phyloP scores from a whole-genome alignment of 345 rosid species.

The Gossypium turneri region DNA sequence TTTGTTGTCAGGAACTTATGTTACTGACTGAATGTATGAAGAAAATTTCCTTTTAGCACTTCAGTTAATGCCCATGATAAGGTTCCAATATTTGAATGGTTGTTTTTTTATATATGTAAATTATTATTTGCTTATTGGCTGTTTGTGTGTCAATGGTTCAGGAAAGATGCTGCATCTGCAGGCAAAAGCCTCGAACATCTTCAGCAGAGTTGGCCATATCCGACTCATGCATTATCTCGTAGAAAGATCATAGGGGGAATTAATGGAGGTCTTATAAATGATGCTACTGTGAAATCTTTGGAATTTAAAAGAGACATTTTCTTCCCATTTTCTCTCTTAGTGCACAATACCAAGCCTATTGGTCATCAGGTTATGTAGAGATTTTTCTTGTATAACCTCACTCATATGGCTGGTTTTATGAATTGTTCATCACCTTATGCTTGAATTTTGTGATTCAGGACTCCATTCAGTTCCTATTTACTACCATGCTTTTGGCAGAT shows the following conservation, averaged over 20 bases:
- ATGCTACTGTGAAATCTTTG: conserved; percentile 61
- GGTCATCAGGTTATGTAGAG: conserved; percentile 70
- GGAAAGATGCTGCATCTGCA: conserved; percentile 47
- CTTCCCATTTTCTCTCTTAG: conserved; percentile 70
- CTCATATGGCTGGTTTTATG: not conserved
- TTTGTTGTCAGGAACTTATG: not conserved
- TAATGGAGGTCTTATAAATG: conserved; percentile 79
- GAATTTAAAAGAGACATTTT: conserved; percentile 65
- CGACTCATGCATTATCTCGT: conserved; percentile 64
- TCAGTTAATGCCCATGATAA: not conserved
- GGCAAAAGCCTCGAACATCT: conserved; percentile 46
- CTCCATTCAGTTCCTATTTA: conserved; percentile 62
- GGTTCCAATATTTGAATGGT: not conserved
- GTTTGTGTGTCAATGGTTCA: conserved; percentile 26
- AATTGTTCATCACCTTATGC: conserved; percentile 9
- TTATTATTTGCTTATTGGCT: conserved; percentile 12
- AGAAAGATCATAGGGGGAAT: conserved; percentile 83
- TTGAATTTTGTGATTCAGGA: conserved; percentile 51
- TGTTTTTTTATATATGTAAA: not conserved
- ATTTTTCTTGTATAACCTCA: conserved; percentile 2
- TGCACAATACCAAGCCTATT: conserved; percentile 83
- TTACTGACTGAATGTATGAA: not conserved
- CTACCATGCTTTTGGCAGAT: conserved; percentile 82
- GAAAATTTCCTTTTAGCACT: not conserved
- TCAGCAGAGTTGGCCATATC: conserved; percentile 50